Conservation (phyloP, 1,284 basidiomycete species). For the Irpex lacteus region DNA sequence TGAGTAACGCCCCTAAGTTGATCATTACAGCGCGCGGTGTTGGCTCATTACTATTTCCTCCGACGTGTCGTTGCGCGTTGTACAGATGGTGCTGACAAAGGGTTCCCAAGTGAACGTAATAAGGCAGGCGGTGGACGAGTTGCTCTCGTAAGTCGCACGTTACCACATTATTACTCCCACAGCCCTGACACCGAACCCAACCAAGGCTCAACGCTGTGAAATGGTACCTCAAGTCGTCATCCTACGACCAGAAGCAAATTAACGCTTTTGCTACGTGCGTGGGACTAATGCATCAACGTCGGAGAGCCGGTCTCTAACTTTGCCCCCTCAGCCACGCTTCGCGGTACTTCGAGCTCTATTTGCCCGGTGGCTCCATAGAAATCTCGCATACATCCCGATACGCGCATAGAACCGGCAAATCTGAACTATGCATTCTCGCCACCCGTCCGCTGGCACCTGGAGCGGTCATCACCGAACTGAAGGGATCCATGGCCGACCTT, state of each 20-base stretch:
- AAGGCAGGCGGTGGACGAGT: slow-evolving; percentile 67
- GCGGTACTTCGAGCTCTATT: slow-evolving; percentile 82
- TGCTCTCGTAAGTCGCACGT: slow-evolving; percentile 57
- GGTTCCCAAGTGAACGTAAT: slow-evolving; percentile 51
- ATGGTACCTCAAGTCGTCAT: slow-evolving; percentile 57
- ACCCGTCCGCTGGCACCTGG: slow-evolving; percentile 71
- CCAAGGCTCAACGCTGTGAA: slow-evolving; percentile 65
- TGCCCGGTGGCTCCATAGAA: slow-evolving; percentile 79
- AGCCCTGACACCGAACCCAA: slow-evolving; percentile 20
- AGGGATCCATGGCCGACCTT: slow-evolving; percentile 85
- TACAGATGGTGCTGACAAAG: slow-evolving; percentile 59
- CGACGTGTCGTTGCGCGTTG: slow-evolving; percentile 10
- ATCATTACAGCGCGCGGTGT: slow-evolving; percentile 17
- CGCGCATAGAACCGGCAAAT: slow-evolving; percentile 81
- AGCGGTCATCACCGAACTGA: slow-evolving; percentile 75
- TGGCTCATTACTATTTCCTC: slow-evolving; percentile 8
- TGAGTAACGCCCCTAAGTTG: slow-evolving; percentile 41
- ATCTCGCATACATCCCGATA: slow-evolving; percentile 86
- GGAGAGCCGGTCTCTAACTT: slow-evolving; percentile 16
- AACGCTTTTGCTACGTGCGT: slow-evolving; percentile 85
- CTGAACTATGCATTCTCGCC: slow-evolving; percentile 87
- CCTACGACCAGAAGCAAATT: slow-evolving; percentile 74
- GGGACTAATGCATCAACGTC: slow-evolving; percentile 17
- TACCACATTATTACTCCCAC: slow-evolving; percentile 6
- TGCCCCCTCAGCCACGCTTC: slow-evolving; percentile 66